These are phyloP conservation scores for Solanum hybrid DNA, from an alignment of 305 asterid genomes.

Conservation along the genomic window DNA sequence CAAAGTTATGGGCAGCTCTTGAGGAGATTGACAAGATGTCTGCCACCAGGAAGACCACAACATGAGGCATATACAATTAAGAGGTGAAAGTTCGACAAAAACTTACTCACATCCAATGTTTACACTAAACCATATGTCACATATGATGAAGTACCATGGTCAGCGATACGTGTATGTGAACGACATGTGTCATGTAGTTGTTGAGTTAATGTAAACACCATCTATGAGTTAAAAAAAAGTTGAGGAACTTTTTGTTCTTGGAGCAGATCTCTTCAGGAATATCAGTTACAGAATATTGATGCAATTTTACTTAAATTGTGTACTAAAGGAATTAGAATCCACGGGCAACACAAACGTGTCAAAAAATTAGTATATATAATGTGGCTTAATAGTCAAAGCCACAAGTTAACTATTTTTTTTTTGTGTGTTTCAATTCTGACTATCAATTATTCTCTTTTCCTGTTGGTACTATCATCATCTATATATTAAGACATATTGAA, in stretches of 20 bases:
- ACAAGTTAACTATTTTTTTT: not conserved
- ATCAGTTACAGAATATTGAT: not conserved
- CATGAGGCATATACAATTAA: not conserved
- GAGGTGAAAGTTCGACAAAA: not conserved
- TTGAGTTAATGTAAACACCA: not conserved
- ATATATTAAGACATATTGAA: not conserved
- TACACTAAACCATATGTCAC: not conserved
- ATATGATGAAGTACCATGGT: not conserved
- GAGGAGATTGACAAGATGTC: constrained; percentile 52
- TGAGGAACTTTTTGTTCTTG: not conserved
- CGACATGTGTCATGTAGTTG: not conserved
- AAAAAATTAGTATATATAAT: not conserved
- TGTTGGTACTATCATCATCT: not conserved
- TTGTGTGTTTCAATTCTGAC: not conserved
- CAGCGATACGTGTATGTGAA: not conserved
- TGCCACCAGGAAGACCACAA: not conserved
- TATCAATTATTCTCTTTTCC: too few species aligned
- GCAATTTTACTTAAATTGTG: not conserved
- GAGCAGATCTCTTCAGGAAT: not conserved
- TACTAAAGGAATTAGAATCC: not conserved
- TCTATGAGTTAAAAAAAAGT: not conserved
- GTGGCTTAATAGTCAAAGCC: not conserved
- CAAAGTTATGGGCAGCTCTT: constrained; percentile 68
- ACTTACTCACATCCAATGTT: not conserved
- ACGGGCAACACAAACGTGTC: not conserved